A percentile compares a stretch with the other conserved stretches of the same genome.
Evolutionary conservation across 192 early-diverging fungal genomes (phyloP).

Genomic region (Coemansia sp.): DNA sequence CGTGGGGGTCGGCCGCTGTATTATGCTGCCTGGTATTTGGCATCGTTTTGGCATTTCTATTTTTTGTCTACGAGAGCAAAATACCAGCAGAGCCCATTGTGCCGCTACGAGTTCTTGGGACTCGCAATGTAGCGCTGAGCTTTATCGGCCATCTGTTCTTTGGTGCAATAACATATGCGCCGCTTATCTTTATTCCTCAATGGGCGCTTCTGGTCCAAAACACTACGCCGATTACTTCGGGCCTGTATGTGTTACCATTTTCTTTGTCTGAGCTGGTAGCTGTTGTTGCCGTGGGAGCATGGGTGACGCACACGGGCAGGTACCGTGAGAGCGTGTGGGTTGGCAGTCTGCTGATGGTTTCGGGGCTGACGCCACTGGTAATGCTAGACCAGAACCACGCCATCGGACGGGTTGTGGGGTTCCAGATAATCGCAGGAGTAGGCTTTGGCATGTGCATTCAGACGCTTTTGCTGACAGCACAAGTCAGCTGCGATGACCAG

Average conservation of each 20-base stretch:
- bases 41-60: slow-evolving; percentile 32
- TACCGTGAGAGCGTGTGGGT: slow-evolving; percentile 27
- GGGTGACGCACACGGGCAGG: slow-evolving; percentile 15
- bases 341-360: slow-evolving; percentile 1
- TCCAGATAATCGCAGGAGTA: slow-evolving; percentile 12
- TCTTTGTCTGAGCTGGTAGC: slow-evolving; percentile 15
- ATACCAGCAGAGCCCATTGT: slow-evolving; percentile 62
- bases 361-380: slow-evolving; percentile 12
- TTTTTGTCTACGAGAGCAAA: slow-evolving; percentile 62
- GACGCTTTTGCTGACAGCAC: slow-evolving; percentile 22
- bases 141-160: slow-evolving; percentile 17
- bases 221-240: slow-evolving; percentile 23
- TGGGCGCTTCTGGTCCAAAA: slow-evolving; percentile 20
- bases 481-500: slow-evolving; percentile 7
- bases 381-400: slow-evolving; percentile 11
- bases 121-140: slow-evolving; percentile 40
- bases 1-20: slow-evolving; percentile 51
- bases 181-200: slow-evolving; percentile 18
- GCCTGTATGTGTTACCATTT: slow-evolving; percentile 17
- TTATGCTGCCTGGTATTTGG: slow-evolving; percentile 41
- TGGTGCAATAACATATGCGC: slow-evolving; percentile 22
- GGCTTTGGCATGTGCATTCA: slow-evolving; percentile 21
- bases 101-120: slow-evolving; percentile 56
- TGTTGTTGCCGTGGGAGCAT: neutral
- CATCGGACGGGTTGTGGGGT: slow-evolving; percentile 12